phyloP scores from a whole-genome alignment of 2,329 filamentous ascomycete species.

The Ambrosiella xylebori region DNA sequence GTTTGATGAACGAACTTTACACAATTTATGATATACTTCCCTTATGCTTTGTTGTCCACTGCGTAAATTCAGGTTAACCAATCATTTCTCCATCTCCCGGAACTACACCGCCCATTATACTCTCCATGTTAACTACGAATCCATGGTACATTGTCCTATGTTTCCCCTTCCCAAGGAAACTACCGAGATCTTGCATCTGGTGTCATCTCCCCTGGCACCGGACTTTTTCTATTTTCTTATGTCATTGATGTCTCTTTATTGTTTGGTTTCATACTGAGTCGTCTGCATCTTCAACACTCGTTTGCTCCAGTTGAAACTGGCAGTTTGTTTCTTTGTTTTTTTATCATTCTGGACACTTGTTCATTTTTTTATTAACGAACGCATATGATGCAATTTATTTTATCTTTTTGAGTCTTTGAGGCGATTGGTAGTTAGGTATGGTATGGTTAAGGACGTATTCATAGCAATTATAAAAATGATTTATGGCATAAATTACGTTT shows the following conservation, averaged over 20 bases:
- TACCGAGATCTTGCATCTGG: not conserved
- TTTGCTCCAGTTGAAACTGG: not conserved
- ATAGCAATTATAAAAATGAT: not conserved
- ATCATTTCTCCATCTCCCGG: too few relatives aligned
- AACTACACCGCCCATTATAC: too few relatives aligned
- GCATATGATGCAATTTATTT: slow-evolving; percentile 5
- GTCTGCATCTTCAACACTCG: not conserved
- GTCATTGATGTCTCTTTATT: not conserved
- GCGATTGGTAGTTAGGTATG: not conserved
- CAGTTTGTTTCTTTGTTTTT: slow-evolving; percentile 1
- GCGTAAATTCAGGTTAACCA: too few relatives aligned
- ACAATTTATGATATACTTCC: too few relatives aligned
- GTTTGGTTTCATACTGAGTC: not conserved
- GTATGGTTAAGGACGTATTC: not conserved
- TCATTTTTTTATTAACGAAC: slow-evolving; percentile 2
- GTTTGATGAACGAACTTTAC: not conserved
- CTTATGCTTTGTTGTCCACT: too few relatives aligned
- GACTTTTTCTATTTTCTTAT: slow-evolving; percentile 1
- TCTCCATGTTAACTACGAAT: not conserved
- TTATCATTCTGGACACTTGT: slow-evolving; percentile 1
- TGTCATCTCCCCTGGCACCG: not conserved
- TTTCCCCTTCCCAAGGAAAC: not conserved
- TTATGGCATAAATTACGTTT: not conserved
- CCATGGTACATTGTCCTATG: not conserved
- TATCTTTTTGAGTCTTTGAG: not conserved